These are phyloP conservation scores for Ceratocystis eucalypticola DNA, from an alignment of 2,329 filamentous ascomycete genomes.

Conservation along the genomic window DNA sequence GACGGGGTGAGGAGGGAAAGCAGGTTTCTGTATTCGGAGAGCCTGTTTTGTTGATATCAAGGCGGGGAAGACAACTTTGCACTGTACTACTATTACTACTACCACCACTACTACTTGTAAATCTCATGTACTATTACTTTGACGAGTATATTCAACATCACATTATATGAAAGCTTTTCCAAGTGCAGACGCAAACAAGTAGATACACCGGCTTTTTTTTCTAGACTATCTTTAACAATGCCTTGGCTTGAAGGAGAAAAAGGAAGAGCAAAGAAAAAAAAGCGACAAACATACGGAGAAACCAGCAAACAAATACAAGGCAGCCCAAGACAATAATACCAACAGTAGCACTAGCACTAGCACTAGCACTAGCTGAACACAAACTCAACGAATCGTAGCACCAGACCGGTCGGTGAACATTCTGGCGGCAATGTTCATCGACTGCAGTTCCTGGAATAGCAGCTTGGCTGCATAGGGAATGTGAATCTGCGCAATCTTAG, in stretches of 20 bases:
- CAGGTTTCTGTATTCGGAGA: neutral
- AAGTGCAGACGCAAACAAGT: neutral
- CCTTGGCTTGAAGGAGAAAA: neutral
- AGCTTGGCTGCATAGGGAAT: constrained; percentile 97
- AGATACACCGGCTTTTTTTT: neutral
- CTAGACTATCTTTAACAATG: neutral
- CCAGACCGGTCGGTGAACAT: constrained; percentile 87
- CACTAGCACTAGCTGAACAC: neutral
- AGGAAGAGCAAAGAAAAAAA: constrained; percentile 4
- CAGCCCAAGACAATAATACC: neutral
- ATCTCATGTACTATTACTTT: neutral
- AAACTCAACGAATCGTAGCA: constrained; percentile 48
- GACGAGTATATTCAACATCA: neutral
- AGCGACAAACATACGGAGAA: neutral
- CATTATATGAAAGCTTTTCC: too few relatives aligned
- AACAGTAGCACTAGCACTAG: neutral
- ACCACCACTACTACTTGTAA: neutral
- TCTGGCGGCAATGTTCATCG: constrained; percentile 95
- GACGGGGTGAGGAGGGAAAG: neutral
- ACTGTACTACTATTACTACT: neutral
- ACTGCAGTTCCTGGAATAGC: constrained; percentile 92
- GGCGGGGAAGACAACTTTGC: neutral
- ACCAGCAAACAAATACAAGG: neutral
- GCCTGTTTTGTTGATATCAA: neutral
- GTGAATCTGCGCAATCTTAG: constrained; percentile 92